These are phyloP conservation scores for Hypoxylon rubiginosum DNA, from an alignment of 2,329 filamentous ascomycete genomes.

Conservation along the genomic window DNA sequence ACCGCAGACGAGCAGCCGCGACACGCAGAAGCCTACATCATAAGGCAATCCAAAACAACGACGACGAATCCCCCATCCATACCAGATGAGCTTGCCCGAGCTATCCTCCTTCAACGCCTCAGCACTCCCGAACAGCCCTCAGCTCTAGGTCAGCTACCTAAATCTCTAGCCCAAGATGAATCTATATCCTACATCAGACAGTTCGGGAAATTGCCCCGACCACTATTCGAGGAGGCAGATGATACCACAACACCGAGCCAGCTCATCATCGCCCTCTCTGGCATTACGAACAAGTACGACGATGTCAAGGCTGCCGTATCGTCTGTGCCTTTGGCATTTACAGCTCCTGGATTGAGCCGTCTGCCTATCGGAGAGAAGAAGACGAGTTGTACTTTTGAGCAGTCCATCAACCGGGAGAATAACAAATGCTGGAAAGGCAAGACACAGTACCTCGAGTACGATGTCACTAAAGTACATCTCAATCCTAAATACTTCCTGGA, in stretches of 20 bases:
- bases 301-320: slow-evolving; percentile 59
- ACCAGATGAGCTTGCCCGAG: slow-evolving; percentile 67
- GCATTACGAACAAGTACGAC: slow-evolving; percentile 61
- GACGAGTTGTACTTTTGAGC: slow-evolving; percentile 52
- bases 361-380: slow-evolving; percentile 61
- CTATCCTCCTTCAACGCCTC: slow-evolving; percentile 71
- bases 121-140: slow-evolving; percentile 62
- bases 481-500: neutral
- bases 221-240: slow-evolving; percentile 62
- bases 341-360: slow-evolving; percentile 59
- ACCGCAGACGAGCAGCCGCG: slow-evolving; percentile 42
- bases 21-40: slow-evolving; percentile 67
- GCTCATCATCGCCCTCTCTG: slow-evolving; percentile 71
- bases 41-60: slow-evolving; percentile 55
- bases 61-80: slow-evolving; percentile 57
- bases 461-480: slow-evolving; percentile 45
- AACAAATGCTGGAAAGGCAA: slow-evolving; percentile 49
- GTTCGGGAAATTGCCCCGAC: slow-evolving; percentile 67
- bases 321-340: slow-evolving; percentile 62
- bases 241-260: slow-evolving; percentile 61
- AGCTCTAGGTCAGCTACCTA: slow-evolving; percentile 62
- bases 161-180: slow-evolving; percentile 59
- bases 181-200: slow-evolving; percentile 70
- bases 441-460: slow-evolving; percentile 52
- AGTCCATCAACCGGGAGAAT: slow-evolving; percentile 44